A percentile compares a stretch with the other conserved stretches of the same genome.
These are phyloP conservation scores for Acer negundo DNA, from an alignment of 345 rosid species.

Conservation along the genomic window DNA sequence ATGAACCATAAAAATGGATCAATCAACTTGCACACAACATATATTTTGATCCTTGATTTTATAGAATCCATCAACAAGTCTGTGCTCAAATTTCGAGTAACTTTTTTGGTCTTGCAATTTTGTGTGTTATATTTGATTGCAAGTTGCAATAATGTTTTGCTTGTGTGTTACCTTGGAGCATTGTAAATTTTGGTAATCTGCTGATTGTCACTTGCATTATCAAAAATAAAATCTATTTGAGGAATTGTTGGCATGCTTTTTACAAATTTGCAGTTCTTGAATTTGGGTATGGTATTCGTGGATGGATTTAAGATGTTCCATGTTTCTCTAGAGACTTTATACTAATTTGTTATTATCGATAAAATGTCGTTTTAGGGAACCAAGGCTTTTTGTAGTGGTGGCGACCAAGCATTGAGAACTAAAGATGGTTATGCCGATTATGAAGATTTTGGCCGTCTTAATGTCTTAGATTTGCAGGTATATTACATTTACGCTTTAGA, in stretches of 20 bases:
- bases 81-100: neutral
- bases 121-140: neutral
- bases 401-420: conserved; percentile 82
- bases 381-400: conserved; percentile 90
- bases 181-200: neutral
- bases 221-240: neutral
- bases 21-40: neutral
- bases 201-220: neutral
- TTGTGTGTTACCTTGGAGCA: neutral
- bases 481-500: conserved; percentile 7
- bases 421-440: conserved; percentile 80
- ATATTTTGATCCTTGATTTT: no score
- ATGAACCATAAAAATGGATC: no score
- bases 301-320: neutral
- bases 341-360: conserved; percentile 11
- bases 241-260: neutral
- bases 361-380: conserved; percentile 60
- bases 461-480: conserved; percentile 92
- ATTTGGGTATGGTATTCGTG: neutral
- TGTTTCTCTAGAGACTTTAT: neutral
- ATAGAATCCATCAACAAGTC: neutral
- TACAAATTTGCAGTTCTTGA: neutral
- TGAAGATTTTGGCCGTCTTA: conserved; percentile 63
- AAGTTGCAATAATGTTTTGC: neutral
- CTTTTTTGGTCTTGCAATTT: neutral